These are phyloP conservation scores for Coniella vitis DNA, from an alignment of 2,329 filamentous ascomycete genomes.

Conservation along the genomic window DNA sequence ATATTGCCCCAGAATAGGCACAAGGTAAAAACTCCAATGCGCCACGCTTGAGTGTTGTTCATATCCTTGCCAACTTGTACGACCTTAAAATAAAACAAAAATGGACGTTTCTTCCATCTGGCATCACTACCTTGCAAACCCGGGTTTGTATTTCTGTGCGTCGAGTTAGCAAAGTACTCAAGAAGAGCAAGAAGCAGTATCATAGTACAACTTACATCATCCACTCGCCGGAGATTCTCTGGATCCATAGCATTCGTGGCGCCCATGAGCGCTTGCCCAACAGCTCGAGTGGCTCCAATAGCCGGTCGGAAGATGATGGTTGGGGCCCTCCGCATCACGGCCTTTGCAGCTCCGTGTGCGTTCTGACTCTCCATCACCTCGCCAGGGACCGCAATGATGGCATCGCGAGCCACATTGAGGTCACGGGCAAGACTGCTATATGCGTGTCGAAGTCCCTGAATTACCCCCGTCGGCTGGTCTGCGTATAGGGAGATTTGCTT, in stretches of 20 bases:
- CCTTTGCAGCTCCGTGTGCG: slow-evolving; percentile 72
- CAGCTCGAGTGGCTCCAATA: slow-evolving; percentile 81
- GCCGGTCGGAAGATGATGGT: slow-evolving; percentile 87
- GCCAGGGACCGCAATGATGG: slow-evolving; percentile 87
- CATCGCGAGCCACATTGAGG: slow-evolving; percentile 78
- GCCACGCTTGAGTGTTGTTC: neutral
- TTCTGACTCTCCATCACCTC: slow-evolving; percentile 83
- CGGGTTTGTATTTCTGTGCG: slow-evolving; percentile 16
- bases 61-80: too few species aligned
- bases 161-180: slow-evolving; percentile 9
- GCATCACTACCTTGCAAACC: slow-evolving; percentile 8
- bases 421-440: slow-evolving; percentile 80
- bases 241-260: slow-evolving; percentile 89
- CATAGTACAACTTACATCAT: slow-evolving; percentile 64
- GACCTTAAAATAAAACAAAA: too few species aligned
- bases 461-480: slow-evolving; percentile 83
- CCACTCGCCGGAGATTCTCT: slow-evolving; percentile 69
- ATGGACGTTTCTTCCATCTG: neutral
- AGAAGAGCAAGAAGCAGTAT: neutral
- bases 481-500: slow-evolving; percentile 88
- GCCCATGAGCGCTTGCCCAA: slow-evolving; percentile 83
- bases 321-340: slow-evolving; percentile 75
- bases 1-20: neutral
- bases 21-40: neutral
- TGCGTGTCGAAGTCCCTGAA: slow-evolving; percentile 78